Percentiles rank a stretch among this genome's conserved stretches.
These are phyloP conservation scores for Chytriomyces hyalinus DNA, from an alignment of 192 early-diverging fungal genomes.

Conservation along the genomic window DNA sequence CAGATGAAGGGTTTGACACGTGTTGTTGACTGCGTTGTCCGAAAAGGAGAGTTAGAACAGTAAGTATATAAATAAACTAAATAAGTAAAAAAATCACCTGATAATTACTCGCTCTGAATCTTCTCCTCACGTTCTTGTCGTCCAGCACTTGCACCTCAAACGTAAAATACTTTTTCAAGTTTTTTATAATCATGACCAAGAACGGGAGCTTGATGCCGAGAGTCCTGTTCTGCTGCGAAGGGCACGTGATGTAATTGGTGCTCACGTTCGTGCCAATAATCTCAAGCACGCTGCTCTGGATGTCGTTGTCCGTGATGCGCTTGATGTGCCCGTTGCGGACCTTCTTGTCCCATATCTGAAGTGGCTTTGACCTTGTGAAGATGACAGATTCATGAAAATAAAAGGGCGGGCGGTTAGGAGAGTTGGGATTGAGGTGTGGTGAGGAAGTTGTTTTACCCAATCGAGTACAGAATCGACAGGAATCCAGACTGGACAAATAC, in stretches of 20 bases:
- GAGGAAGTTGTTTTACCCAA: conserved; percentile 63
- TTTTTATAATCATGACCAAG: conserved; percentile 87
- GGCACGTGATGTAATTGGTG: conserved; percentile 89
- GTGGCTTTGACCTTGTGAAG: conserved; percentile 62
- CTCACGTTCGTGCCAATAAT: conserved; percentile 79
- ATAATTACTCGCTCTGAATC: conserved; percentile 90
- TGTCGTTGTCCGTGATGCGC: conserved; percentile 78
- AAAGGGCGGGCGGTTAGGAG: not conserved
- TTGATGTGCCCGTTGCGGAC: conserved; percentile 74
- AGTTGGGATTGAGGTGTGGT: not conserved
- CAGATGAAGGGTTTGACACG: conserved; percentile 85
- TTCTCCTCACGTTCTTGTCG: conserved; percentile 77
- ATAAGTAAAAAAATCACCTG: conserved; percentile 61
- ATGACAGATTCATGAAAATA: not conserved
- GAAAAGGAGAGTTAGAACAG: not conserved
- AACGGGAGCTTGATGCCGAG: conserved; percentile 92
- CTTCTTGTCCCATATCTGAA: conserved; percentile 77
- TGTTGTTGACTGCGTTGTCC: conserved; percentile 65
- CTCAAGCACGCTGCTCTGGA: conserved; percentile 82
- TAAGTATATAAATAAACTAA: not conserved
- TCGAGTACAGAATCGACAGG: conserved; percentile 86
- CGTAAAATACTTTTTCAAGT: conserved; percentile 86
- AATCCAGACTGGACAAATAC: conserved; percentile 74
- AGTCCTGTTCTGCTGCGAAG: conserved; percentile 70
- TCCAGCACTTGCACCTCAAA: conserved; percentile 92